Conservation (phyloP, 73 alveolate species). For the Symbiodinium pilosum region DNA sequence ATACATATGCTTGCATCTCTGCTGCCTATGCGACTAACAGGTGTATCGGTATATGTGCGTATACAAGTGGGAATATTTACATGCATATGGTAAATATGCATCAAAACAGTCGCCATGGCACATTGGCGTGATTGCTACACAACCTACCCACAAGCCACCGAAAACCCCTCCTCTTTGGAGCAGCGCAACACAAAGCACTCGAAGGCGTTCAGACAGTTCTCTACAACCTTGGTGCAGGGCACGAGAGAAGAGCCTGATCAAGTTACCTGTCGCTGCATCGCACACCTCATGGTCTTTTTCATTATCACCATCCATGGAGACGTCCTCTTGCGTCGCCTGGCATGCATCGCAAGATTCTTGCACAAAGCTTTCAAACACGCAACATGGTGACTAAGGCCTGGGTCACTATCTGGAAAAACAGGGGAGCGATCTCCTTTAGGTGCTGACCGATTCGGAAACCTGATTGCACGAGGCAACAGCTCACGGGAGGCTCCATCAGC, state of each 20-base stretch:
- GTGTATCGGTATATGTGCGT: too few relatives aligned
- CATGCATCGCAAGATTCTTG: background rate
- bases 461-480: background rate
- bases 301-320: slow-evolving; percentile 95
- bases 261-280: too few relatives aligned
- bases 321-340: slow-evolving; percentile 95
- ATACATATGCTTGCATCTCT: too few relatives aligned
- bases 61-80: too few relatives aligned
- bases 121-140: too few relatives aligned
- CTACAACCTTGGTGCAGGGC: slow-evolving; percentile 94
- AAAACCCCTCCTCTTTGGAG: slow-evolving; percentile 95
- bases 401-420: slow-evolving; percentile 93
- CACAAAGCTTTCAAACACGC: background rate
- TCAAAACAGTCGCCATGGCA: background rate
- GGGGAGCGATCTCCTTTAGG: slow-evolving; percentile 96
- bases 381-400: slow-evolving; percentile 39
- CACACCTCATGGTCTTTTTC: slow-evolving; percentile 84
- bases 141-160: background rate
- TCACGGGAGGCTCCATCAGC: too few relatives aligned
- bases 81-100: too few relatives aligned
- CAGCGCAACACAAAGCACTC: slow-evolving; percentile 96
- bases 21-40: too few relatives aligned
- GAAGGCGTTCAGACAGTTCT: slow-evolving; percentile 96
- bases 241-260: background rate
- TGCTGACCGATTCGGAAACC: slow-evolving; percentile 96